A percentile compares a stretch with the other conserved stretches of the same genome.
These are phyloP conservation scores for Erysiphe neolycopersici DNA, from an alignment of 2,329 filamentous ascomycete genomes.

Conservation along the genomic window DNA sequence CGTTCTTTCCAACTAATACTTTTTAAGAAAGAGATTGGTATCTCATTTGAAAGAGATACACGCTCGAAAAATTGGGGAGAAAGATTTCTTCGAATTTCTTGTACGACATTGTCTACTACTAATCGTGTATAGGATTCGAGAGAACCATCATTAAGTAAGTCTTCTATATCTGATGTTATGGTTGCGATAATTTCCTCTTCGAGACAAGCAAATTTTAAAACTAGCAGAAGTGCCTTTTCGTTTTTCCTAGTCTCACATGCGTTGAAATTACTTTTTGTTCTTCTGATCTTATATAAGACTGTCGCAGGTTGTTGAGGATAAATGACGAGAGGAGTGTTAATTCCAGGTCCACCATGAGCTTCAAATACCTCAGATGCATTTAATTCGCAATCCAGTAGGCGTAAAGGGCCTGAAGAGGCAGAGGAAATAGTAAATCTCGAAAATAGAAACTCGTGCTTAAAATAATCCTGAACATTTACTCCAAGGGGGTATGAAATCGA, in stretches of 20 bases:
- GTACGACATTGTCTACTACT: conserved; percentile 19
- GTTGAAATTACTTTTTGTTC: conserved; percentile 15
- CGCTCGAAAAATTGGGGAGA: conserved; percentile 27
- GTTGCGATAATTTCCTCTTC: conserved; percentile 41
- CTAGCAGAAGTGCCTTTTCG: conserved; percentile 30
- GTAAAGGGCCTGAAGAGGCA: conserved; percentile 45
- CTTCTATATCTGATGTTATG: conserved; percentile 19
- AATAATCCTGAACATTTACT: conserved; percentile 90
- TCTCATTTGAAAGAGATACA: conserved; percentile 23
- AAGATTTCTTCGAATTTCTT: conserved; percentile 19
- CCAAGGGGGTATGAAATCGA: conserved; percentile 58
- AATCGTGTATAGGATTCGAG: conserved; percentile 22
- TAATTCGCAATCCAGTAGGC: conserved; percentile 44
- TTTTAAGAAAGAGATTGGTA: conserved; percentile 23
- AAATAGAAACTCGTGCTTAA: conserved; percentile 58
- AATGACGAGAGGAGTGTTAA: conserved; percentile 29
- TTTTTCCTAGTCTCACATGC: conserved; percentile 8
- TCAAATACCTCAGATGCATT: conserved; percentile 42
- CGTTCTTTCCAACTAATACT: conserved; percentile 21
- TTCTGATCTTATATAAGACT: conserved; percentile 51
- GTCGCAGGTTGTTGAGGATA: conserved; percentile 64
- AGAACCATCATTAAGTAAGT: conserved; percentile 16
- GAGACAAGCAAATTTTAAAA: conserved; percentile 49
- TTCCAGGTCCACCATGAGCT: conserved; percentile 29
- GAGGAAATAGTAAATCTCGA: conserved; percentile 82